Base-by-base conservation (phyloP, 2,329 filamentous ascomycete species). In the Stylonectria norvegica region DNA sequence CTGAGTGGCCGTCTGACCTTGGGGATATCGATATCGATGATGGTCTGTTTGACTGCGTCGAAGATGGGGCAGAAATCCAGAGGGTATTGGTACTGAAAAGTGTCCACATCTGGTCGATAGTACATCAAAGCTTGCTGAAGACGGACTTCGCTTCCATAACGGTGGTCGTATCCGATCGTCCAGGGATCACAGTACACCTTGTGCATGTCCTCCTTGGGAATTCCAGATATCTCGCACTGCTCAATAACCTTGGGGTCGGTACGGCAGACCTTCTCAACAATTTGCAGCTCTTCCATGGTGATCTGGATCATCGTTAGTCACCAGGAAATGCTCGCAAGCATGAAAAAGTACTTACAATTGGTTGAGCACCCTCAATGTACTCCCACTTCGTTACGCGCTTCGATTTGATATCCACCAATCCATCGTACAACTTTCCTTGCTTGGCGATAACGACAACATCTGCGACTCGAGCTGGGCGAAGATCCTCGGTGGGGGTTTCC, bases 131-230 rank as follows among this genome's bases (percentile, higher is more conserved):
- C 90, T 67, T 96, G 90, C 67, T 96, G 90, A 4, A 95, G 78
- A 39, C 90, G 82, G 30, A 88, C 73, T 30, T 72, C 72, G 61
- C 70, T 91, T 47, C 89, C 90, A 56, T 89, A 93, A 31, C 90
- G 83, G 68, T 94, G 87, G 56, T 96, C 90, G 60, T 89, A 95
- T 34, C 90, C 90, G 64, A 96, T 95, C 1, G 90, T 95, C 90
- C 90, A 96, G 9, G 88, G 89, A 61, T 96, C 90, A 65, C 89
- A 95, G 70, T 94, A 95, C 34, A 96, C 87, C 67, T 95, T 95
- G 72, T 93, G 72, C 90, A 96, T 95, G 45, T 95, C 86, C 52
- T 86, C 76, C 41, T 75, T 75, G 10, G 87, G 79, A 45, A 96
- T 87, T 2, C 90, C 90, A 43, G 89, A 78, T 44, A 95, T 77